Percentiles rank a stretch among this genome's conserved stretches.
These are phyloP conservation scores for Rhododendron ovatum DNA, from an alignment of 148 eudicot genomes.

Conservation along the genomic window DNA sequence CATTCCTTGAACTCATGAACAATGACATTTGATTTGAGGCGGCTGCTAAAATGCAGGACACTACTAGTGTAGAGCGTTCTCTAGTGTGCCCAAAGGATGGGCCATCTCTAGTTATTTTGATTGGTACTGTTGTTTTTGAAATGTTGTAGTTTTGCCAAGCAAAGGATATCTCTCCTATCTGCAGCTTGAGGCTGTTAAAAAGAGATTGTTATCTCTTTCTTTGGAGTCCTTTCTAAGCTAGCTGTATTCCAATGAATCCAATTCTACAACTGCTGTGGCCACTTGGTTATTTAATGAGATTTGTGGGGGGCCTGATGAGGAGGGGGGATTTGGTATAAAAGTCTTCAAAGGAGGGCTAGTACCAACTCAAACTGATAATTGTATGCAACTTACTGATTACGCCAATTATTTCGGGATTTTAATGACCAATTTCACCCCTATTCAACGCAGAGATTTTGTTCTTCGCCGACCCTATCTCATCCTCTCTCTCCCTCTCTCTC, in stretches of 20 bases:
- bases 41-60: background rate
- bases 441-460: too few relatives aligned
- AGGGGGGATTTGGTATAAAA: background rate
- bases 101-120: background rate
- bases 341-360: background rate
- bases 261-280: background rate
- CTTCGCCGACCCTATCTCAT: too few relatives aligned
- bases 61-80: background rate
- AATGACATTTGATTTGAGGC: background rate
- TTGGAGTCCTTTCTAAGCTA: background rate
- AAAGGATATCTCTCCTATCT: background rate
- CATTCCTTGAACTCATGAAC: background rate
- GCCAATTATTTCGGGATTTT: background rate
- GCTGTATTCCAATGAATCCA: background rate
- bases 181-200: constrained; percentile 1
- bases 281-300: background rate
- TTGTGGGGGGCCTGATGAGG: background rate
- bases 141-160: background rate
- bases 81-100: background rate
- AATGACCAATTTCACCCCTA: background rate
- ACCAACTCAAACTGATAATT: background rate
- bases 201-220: background rate
- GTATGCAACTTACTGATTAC: background rate
- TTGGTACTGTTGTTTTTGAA: background rate
- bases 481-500: too few relatives aligned